Evolutionary conservation across 2,329 filamentous ascomycete genomes (phyloP).

Genomic region (Talaromyces sp.): DNA sequence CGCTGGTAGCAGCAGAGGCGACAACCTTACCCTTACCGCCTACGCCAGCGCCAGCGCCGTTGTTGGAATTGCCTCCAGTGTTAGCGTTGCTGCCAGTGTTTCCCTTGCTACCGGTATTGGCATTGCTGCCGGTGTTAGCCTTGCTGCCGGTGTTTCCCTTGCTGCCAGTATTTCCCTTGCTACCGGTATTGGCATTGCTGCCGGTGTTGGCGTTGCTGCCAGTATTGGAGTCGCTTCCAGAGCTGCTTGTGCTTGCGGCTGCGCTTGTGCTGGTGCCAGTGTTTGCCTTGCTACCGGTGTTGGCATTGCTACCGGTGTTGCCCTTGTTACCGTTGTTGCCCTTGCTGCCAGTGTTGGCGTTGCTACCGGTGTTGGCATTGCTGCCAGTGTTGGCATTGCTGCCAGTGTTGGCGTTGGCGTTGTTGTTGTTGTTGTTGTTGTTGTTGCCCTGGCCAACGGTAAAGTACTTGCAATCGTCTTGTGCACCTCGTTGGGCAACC

Average conservation of each 20-base stretch:
- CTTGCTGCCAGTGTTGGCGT: background rate
- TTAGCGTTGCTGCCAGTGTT: conserved; percentile 1
- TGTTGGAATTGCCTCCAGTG: background rate
- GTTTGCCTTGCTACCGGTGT: conserved; percentile 9
- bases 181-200: conserved; percentile 16
- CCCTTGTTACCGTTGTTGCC: conserved; percentile 4
- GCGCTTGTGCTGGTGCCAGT: background rate
- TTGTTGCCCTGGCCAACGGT: conserved; percentile 33
- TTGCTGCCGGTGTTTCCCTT: background rate
- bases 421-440: conserved; percentile 11
- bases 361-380: conserved; percentile 1
- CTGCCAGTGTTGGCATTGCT: background rate
- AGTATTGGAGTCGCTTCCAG: conserved; percentile 11
- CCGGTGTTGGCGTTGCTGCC: conserved; percentile 31
- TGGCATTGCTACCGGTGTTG: conserved; percentile 5
- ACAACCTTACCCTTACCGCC: background rate
- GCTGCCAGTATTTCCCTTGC: background rate
- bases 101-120: background rate
- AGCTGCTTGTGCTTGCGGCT: conserved; percentile 9
- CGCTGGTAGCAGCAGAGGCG: background rate
- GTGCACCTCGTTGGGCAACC: conserved; percentile 51
- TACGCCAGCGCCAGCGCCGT: background rate
- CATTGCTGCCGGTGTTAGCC: background rate
- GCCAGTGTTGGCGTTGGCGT: background rate
- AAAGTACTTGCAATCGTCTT: conserved; percentile 55